Conservation (phyloP, 2,329 filamentous ascomycete species). For the Akanthomyces uredinophilus region DNA sequence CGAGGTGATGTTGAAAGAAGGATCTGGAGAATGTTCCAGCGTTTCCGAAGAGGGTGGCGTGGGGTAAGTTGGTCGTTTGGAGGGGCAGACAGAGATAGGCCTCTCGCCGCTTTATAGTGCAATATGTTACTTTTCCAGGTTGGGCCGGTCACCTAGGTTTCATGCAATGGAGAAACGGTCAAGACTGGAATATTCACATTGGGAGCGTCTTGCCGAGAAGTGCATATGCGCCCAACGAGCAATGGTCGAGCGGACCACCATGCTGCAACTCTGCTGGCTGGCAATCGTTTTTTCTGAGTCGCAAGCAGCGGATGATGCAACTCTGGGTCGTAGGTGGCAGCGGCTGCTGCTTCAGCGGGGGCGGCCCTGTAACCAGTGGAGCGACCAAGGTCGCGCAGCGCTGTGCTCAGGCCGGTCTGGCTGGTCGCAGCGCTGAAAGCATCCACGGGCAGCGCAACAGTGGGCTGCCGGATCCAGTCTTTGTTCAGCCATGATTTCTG, state of each 20-base stretch:
- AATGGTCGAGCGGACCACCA: neutral
- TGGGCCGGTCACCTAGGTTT: neutral
- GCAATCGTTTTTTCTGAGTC: neutral
- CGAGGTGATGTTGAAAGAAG: conserved; percentile 10
- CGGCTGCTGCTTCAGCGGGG: neutral
- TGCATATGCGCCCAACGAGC: conserved; percentile 7
- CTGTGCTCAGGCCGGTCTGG: neutral
- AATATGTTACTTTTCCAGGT: neutral
- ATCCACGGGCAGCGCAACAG: neutral
- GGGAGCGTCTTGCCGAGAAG: conserved; percentile 4
- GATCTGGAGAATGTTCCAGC: conserved; percentile 13
- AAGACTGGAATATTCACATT: neutral
- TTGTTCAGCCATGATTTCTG: neutral
- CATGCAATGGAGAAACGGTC: neutral
- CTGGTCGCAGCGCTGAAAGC: conserved; percentile 2
- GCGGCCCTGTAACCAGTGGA: neutral
- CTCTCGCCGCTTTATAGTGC: neutral
- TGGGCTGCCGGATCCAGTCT: neutral
- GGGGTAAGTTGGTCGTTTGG: neutral
- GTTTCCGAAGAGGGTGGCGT: conserved; percentile 17
- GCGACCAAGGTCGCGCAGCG: neutral
- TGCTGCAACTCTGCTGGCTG: neutral
- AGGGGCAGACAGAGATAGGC: neutral
- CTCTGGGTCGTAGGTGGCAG: neutral
- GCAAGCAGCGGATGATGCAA: neutral